Evolutionary conservation across 257 asterid genomes (phyloP).

Genomic region (Verbascum thapsus): DNA sequence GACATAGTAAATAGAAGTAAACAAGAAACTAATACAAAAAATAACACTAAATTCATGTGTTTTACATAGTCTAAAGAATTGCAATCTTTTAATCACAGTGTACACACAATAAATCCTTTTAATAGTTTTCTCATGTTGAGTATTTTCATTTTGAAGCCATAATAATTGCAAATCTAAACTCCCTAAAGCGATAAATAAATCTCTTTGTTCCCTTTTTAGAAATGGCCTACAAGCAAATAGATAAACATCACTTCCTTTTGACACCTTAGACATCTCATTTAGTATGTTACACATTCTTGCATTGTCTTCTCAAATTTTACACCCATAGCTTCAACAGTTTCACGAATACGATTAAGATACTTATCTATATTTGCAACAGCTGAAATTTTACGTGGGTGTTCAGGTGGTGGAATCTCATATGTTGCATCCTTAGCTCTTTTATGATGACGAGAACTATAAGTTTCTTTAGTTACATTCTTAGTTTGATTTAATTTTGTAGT

Average conservation of each 20-base stretch:
- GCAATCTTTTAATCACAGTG: no score
- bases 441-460: not conserved
- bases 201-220: constrained; percentile 3
- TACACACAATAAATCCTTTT: no score
- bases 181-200: constrained; percentile 7
- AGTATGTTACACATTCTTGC: constrained; percentile 5
- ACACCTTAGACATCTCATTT: not conserved
- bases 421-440: not conserved
- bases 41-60: no score
- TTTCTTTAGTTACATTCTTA: not conserved
- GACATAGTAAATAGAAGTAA: no score
- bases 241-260: constrained; percentile 8
- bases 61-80: no score
- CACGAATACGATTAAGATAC: constrained; percentile 10
- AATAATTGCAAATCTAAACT: no score
- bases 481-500: not conserved
- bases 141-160: no score
- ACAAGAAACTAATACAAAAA: no score
- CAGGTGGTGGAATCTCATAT: constrained; percentile 11
- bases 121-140: no score
- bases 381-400: not conserved
- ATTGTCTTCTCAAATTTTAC: not conserved
- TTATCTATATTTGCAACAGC: constrained; percentile 7
- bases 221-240: not conserved
- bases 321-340: constrained; percentile 15